Base-by-base conservation (phyloP, 306 rosid species). In the Echinosophora koreensis region DNA sequence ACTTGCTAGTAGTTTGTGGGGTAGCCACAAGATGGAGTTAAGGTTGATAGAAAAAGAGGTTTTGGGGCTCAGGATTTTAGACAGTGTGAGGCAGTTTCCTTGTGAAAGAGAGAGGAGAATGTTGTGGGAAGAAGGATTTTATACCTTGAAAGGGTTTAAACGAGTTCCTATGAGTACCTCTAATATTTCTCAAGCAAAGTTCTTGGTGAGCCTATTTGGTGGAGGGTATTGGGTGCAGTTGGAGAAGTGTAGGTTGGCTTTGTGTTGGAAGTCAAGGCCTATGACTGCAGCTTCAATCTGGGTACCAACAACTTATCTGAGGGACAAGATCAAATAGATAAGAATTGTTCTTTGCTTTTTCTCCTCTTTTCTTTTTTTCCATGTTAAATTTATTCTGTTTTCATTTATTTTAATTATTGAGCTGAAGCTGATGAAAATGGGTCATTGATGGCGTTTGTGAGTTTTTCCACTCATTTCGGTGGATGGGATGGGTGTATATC, bases 221-320 rank as follows among this genome's bases (percentile, higher is more conserved):
- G 86, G 86, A 32, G 92, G 85, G 59, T 88, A 85, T 71, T 86
- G 92, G 91, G 92, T 85, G 47, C 91, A 90, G 28, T 78, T 72
- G 13, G 84, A 85, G 47, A 83, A 85, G 13, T 28, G 76, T 57
- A 85, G 69, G 66, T 61, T 88, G 74, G 77, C 84, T 52, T 59
- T 90, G 82, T 86, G 84, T 81, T 90, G 91, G 92, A 88, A 85
- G 72, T 88, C 91, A 79, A 86, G 86, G 80, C 92, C 96, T 69
- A 79, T 90, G 86, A 84, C 80, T 14, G 41, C 85, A 4, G 88
- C 88, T 62, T 88, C 91, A 55, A 83, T 88, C 60, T 88, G 91
- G 96, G 87, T 78, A 32, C 91, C 92, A 39, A 66, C 8, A 57
- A 13, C 49, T 59, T 79, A 67, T 49, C 39, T 7, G 32, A 59